Evolutionary conservation across 805 yeast genomes (phyloP), one percentile per base, ranked within the genome.

Genomic region (Helenozyma baotianmanensis): DNA sequence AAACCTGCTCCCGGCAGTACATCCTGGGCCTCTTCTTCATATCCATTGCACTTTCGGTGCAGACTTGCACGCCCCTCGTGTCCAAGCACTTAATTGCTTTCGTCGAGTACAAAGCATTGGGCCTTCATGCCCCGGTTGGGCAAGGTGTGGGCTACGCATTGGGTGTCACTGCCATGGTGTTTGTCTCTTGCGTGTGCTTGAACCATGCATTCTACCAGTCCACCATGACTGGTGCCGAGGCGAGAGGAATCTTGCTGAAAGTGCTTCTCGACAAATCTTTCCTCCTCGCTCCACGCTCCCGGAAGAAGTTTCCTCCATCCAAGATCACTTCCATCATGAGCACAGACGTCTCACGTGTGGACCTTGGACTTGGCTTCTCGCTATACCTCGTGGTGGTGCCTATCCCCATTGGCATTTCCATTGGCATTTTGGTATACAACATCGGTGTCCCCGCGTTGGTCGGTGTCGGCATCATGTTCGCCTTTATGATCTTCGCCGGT

Each of bases 81-180:
- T 12, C 29, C 6, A 31, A 26, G 25, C 14, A 35, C 16, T 29
- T 38, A 8, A 38, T 38, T n/a, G 14, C 25, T 2, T 38, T 18
- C 15, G 42, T 38, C 9, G 16, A 30, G 17, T 9, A 14, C 9
- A 28, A 19, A 10, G 16, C 36, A 3, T 14, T 14, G 1, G 42
- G 34, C 13, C 9, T 25, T 9, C 9, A n/a, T 2, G 6, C 8
- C 18, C 2, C n/a, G 14, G 13, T 14, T 6, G 42, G 42, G 6
- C 13, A 27, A 10, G 42, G 42, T 15, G 39, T 38, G 6, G 42
- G 42, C 9, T 38, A 30, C 16, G 42, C 42, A 11, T 23, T 38
- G 7, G 42, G 39, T 11, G 30, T 25, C 6, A 12, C 33, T 6
- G 25, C 22, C 14, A 16, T 38, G 31, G 18, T 28, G 5, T 14